These are phyloP conservation scores for Corylus avellana DNA, from an alignment of 306 rosid species.

Conservation along the genomic window DNA sequence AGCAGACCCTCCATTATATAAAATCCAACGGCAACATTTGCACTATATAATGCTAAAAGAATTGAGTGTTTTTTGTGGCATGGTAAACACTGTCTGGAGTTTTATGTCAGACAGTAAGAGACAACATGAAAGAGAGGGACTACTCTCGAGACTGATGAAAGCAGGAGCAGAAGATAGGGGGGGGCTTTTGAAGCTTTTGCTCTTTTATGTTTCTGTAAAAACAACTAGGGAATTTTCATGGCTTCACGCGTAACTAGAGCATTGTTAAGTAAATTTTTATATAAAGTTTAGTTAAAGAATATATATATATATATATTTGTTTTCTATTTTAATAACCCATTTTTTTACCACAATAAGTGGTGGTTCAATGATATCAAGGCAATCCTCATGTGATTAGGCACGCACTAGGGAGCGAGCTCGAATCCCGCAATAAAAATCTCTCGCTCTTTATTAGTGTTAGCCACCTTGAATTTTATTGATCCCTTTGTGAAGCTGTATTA, in stretches of 20 bases:
- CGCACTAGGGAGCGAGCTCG: no score
- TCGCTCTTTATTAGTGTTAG: no score
- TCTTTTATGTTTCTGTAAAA: conserved; percentile 17
- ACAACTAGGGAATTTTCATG: conserved; percentile 11
- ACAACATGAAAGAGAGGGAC: conserved; percentile 26
- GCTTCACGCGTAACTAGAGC: neutral
- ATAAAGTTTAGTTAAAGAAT: no score
- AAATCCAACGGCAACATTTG: conserved; percentile 13
- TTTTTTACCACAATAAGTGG: no score
- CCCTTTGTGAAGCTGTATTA: no score
- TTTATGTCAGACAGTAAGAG: conserved; percentile 31
- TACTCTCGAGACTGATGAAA: conserved; percentile 53
- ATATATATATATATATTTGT: no score
- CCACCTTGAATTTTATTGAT: no score
- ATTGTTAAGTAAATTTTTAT: no score
- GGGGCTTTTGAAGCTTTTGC: conserved; percentile 15
- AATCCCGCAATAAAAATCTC: no score
- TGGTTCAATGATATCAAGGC: no score
- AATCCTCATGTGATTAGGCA: no score
- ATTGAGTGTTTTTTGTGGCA: conserved; percentile 37
- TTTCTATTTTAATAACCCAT: no score
- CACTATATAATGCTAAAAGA: conserved; percentile 27
- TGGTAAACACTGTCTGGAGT: conserved; percentile 24
- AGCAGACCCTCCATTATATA: conserved; percentile 23
- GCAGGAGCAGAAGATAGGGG: conserved; percentile 28